Base-by-base conservation (phyloP, 2,329 filamentous ascomycete species). In the Epichloe festucae region DNA sequence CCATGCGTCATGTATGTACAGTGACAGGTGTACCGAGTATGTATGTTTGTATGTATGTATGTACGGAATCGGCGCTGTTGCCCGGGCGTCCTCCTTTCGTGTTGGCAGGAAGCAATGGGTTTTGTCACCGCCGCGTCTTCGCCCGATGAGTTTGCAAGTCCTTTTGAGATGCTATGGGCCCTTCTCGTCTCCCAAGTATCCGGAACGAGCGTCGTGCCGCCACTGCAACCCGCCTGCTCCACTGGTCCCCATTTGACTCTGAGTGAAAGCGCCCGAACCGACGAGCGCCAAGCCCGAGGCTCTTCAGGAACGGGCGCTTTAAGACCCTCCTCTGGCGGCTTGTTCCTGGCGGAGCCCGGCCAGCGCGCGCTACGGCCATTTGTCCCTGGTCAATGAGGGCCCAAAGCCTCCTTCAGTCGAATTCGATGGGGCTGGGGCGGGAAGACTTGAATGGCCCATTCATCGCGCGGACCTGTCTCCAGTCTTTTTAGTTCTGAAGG, bases 221-320 rank as follows among this genome's bases (percentile, higher is more conserved):
- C 40, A 38, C 14, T 38, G 45, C 45, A 34, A 27, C 19, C 19
- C 23, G 19, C 17, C 17, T 39, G 35, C 31, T 36, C 41, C 6
- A 7, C 14, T 38, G 6, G 19, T 27, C 39, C 14, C 36, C 17
- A 27, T 44, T 19, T 31, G 6, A 44, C 15, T 42, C 12, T 38
- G 8, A 31, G 27, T 17, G 14, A n/a, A 31, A 15, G 23, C 46
- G 27, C 27, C 7, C 27, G 27, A 27, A 8, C 27, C 27, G 27
- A 31, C 27, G 27, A 31, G 51, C 51, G 46, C 46, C 17, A 49
- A 34, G 36, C 23, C 42, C 31, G 23, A 42, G 43, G 15, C 23
- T 27, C 12, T 27, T 31, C 39, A 50, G 48, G 52, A 48, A 43
- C 52, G 21, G 42, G 51, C 52, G 48, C 38, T 36, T 48, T 40